These are phyloP conservation scores for Aspergillus sp. DNA, from an alignment of 2,329 filamentous ascomycete genomes.

Conservation along the genomic window DNA sequence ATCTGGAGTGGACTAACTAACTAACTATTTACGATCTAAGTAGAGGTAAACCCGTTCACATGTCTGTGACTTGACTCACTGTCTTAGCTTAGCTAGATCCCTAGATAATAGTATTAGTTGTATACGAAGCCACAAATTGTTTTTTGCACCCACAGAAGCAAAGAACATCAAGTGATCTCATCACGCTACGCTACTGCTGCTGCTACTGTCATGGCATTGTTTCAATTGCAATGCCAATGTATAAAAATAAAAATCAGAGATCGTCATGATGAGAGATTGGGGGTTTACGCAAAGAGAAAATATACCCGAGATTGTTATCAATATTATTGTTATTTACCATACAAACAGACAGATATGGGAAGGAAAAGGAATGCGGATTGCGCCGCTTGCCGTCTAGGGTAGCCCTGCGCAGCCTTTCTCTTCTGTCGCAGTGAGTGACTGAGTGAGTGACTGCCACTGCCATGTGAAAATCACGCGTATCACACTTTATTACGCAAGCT, in stretches of 20 bases:
- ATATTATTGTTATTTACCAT: no score
- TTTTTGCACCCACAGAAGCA: conserved; percentile 3
- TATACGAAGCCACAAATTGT: no score
- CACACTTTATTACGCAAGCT: neutral
- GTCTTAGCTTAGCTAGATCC: no score
- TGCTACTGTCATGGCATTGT: neutral
- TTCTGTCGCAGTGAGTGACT: no score
- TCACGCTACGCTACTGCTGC: neutral
- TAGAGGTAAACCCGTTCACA: neutral
- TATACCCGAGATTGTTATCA: no score
- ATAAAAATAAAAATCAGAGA: conserved; percentile 1
- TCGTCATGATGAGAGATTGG: neutral
- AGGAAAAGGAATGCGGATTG: neutral
- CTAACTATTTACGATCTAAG: neutral
- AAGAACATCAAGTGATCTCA: conserved; percentile 14
- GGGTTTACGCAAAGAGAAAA: no score
- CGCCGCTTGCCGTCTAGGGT: neutral
- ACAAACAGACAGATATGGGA: neutral
- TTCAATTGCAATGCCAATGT: no score
- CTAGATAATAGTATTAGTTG: no score
- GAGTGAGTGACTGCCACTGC: neutral
- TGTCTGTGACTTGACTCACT: neutral
- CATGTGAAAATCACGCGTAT: neutral
- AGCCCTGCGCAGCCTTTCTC: neutral
- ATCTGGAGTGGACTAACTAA: neutral